Conservation (phyloP, 2,329 filamentous ascomycete species). For the Tolypocladium ovalisporum region DNA sequence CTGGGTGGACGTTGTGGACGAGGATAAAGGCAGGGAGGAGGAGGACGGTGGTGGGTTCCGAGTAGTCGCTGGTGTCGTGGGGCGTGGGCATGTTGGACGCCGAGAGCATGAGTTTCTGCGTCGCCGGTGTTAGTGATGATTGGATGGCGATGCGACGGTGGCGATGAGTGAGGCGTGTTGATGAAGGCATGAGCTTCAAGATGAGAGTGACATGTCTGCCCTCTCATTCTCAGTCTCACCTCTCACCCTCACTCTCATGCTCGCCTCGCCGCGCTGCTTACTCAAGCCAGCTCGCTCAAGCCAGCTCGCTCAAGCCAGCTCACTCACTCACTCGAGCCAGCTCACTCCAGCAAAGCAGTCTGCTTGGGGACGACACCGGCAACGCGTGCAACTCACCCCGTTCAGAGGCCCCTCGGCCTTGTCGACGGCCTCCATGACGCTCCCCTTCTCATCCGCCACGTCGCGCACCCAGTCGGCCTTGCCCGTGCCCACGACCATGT, state of each 20-base stretch:
- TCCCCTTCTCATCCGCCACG: slow-evolving; percentile 78
- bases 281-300: too few species aligned
- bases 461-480: slow-evolving; percentile 91
- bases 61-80: slow-evolving; percentile 50
- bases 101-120: slow-evolving; percentile 74
- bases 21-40: slow-evolving; percentile 77
- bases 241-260: too few species aligned
- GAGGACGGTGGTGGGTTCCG: slow-evolving; percentile 64
- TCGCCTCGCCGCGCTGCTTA: too few species aligned
- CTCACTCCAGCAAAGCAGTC: too few species aligned
- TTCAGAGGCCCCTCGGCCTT: slow-evolving; percentile 49
- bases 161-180: too few species aligned
- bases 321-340: too few species aligned
- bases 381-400: slow-evolving; percentile 43
- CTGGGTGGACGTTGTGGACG: slow-evolving; percentile 73
- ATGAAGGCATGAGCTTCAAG: too few species aligned
- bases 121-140: not conserved
- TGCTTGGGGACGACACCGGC: too few species aligned
- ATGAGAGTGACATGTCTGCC: too few species aligned
- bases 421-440: slow-evolving; percentile 67
- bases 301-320: too few species aligned
- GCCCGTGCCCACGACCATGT: slow-evolving; percentile 86
- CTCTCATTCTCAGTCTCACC: too few species aligned
- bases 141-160: not conserved
- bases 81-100: slow-evolving; percentile 86